These are phyloP conservation scores for Parastagonospora avenae DNA, from an alignment of 2,329 filamentous ascomycete genomes.

Conservation along the genomic window DNA sequence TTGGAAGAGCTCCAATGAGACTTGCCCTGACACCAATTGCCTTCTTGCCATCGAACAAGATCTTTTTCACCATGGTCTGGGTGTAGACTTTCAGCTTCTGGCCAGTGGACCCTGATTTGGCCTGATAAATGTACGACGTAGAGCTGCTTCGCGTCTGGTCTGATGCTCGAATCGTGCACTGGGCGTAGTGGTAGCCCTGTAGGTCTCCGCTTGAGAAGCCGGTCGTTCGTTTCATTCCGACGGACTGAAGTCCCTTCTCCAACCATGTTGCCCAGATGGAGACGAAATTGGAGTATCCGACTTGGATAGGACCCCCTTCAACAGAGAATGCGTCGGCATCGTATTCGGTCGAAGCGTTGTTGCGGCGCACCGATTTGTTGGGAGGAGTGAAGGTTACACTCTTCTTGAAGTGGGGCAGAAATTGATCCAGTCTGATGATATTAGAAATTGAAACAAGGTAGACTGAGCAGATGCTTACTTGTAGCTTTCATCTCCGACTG, in stretches of 20 bases:
- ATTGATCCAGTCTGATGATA: conserved; percentile 19
- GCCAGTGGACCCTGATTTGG: too few species aligned
- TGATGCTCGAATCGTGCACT: conserved; percentile 31
- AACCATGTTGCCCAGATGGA: conserved; percentile 18
- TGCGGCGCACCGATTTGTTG: conserved; percentile 11
- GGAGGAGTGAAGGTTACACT: conserved; percentile 37
- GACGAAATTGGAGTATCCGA: conserved; percentile 26
- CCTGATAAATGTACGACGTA: background rate
- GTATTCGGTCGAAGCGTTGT: conserved; percentile 18
- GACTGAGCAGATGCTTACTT: conserved; percentile 1
- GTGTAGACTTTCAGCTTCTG: background rate
- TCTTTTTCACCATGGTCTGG: conserved; percentile 5
- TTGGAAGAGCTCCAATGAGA: background rate
- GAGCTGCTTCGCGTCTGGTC: conserved; percentile 11
- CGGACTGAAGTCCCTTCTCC: conserved; percentile 14
- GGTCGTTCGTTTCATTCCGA: conserved; percentile 15
- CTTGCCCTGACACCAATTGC: conserved; percentile 27
- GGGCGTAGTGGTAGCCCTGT: conserved; percentile 17
- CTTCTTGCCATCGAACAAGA: conserved; percentile 10
- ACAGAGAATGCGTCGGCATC: conserved; percentile 13
- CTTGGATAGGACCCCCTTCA: conserved; percentile 15
- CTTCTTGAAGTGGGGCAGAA: conserved; percentile 35
- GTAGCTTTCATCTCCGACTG: conserved; percentile 37
- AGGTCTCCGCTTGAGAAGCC: conserved; percentile 27
- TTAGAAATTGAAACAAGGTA: too few species aligned